Conservation (phyloP, 371 early-diverging fungal species). For the Synchytrium microbalum region DNA sequence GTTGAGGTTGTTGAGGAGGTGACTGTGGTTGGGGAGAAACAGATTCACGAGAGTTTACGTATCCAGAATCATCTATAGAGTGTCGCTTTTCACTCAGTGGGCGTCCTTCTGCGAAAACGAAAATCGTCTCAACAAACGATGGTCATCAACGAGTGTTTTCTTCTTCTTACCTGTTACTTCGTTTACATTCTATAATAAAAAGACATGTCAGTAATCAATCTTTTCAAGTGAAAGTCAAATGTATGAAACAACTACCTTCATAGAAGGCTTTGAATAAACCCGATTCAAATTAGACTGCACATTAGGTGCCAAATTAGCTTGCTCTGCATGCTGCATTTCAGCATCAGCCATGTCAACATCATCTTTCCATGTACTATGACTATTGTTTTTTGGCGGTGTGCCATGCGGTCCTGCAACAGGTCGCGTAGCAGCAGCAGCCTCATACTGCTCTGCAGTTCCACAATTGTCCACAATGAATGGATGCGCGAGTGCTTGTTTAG, state of each 20-base stretch:
- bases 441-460: neutral
- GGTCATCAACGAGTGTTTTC: too few relatives aligned
- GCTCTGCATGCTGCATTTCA: constrained; percentile 2
- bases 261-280: constrained; percentile 12
- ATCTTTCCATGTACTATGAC: neutral
- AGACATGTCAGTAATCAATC: too few relatives aligned
- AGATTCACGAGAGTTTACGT: neutral
- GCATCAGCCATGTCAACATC: neutral
- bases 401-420: neutral
- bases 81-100: neutral
- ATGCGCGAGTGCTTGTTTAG: constrained; percentile 62
- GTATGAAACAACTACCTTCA: too few relatives aligned
- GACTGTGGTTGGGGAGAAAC: too few relatives aligned
- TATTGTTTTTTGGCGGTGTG: neutral
- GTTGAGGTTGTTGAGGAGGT: too few relatives aligned
- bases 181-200: too few relatives aligned
- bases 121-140: too few relatives aligned
- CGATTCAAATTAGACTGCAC: constrained; percentile 14
- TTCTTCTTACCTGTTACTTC: too few relatives aligned
- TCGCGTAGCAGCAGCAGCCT: neutral
- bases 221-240: too few relatives aligned
- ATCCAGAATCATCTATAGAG: neutral
- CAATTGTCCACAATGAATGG: constrained; percentile 48
- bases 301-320: constrained; percentile 16
- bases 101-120: neutral